Percentiles rank a stretch among this genome's conserved stretches.
phyloP scores from a whole-genome alignment of 768 basidiomycete species.

The Strobilomyces dryophilus region DNA sequence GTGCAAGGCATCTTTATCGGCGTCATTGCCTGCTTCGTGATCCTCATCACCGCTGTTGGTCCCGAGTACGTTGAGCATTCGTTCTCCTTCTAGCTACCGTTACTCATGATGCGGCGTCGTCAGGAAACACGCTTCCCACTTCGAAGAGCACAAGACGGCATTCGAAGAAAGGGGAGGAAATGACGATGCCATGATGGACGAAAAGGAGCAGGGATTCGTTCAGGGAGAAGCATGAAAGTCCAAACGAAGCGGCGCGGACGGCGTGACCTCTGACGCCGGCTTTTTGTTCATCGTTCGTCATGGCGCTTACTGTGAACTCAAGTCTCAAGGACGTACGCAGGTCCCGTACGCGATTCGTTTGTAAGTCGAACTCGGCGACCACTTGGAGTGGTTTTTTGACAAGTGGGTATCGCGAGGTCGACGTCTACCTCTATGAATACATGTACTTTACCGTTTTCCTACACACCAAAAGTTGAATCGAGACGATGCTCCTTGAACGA shows the following conservation, averaged over 20 bases:
- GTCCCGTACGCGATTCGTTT: not conserved
- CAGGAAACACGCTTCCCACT: slow-evolving; percentile 73
- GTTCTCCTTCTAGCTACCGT: not conserved
- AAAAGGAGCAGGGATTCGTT: slow-evolving; percentile 10
- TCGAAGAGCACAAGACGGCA: slow-evolving; percentile 78
- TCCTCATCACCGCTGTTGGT: slow-evolving; percentile 74
- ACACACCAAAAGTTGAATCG: not conserved
- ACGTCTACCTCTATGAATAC: not conserved
- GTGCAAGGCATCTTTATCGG: slow-evolving; percentile 90
- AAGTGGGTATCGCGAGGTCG: not conserved
- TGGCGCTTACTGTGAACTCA: not conserved
- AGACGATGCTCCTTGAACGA: not conserved
- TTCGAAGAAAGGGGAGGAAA: slow-evolving; percentile 70
- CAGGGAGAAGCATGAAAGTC: slow-evolving; percentile 5
- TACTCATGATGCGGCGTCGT: not conserved
- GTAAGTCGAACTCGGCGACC: not conserved
- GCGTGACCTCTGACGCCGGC: not conserved
- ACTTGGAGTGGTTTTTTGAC: not conserved
- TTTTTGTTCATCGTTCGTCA: not conserved
- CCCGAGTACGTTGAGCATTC: slow-evolving; percentile 54
- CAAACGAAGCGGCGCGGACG: slow-evolving; percentile 2
- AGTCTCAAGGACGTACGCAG: not conserved
- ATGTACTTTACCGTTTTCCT: not conserved
- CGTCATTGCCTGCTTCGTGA: slow-evolving; percentile 69
- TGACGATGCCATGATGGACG: slow-evolving; percentile 39